Base-by-base conservation (phyloP, 2,329 filamentous ascomycete species). In the Fulvia fulva region DNA sequence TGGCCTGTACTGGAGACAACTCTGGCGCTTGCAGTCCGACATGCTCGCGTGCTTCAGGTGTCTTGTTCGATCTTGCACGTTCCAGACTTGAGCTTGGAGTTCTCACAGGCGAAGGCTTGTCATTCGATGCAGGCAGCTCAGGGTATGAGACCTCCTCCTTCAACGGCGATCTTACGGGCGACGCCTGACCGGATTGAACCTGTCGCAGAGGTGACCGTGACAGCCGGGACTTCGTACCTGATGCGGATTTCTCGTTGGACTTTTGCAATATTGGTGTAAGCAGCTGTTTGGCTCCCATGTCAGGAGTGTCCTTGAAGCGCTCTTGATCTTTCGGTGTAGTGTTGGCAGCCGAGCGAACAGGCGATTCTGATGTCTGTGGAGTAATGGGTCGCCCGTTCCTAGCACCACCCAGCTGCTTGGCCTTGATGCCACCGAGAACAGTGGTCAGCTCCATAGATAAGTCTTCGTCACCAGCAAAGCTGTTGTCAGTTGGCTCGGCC, bases 281-380 rank as follows among this genome's bases (percentile, higher is more conserved):
- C 1, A 70, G 64, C 61, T 71, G 70, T 63, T 65, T 71, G 5
- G 70, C 67, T 2, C 70, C 67, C 9, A 68, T 46, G 47, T 82
- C 76, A 53, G 77, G 76, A 11, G 80, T 74, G 66, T 84, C 76
- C 61, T 78, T 83, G 68, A 86, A 86, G 5, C 81, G 79, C 3
- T 76, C 77, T 61, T 83, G 81, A 11, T 76, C 74, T 53, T 76
- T 82, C 14, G 87, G 86, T 1, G 86, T 88, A 2, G 78, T 80
- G n/a, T 73, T 67, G 11, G 69, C 70, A 6, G 68, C 66, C 12
- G 70, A 67, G 66, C 80, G 83, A 11, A 71, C 65, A 0, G 84
- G 83, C 2, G 84, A 84, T 11, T 60, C 60, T 8, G 62, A 70
- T 58, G n/a, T 70, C 69, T 28, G 75, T 73, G 7, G 78, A 14